Evolutionary conservation across 208 protist species (phyloP).

Genomic region (Crithidia mellificae): DNA sequence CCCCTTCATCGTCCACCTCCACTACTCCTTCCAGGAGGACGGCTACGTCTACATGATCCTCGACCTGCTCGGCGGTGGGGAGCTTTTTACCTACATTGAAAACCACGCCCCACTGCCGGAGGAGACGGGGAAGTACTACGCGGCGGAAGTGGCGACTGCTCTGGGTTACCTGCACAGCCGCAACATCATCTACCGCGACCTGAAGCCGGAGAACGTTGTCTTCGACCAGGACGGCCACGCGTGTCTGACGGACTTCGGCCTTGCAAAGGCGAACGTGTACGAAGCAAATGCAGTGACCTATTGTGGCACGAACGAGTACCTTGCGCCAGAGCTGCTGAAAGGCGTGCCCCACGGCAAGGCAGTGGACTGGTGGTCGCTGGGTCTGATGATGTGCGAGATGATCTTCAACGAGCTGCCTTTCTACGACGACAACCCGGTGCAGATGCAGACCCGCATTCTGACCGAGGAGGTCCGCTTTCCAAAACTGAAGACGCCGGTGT

Average conservation of each 20-base stretch:
- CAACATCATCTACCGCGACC: slow-evolving; percentile 93
- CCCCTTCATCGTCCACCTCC: slow-evolving; percentile 94
- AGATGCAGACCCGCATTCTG: slow-evolving; percentile 88
- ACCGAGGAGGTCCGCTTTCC: slow-evolving; percentile 62
- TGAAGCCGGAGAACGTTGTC: slow-evolving; percentile 92
- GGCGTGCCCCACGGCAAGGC: slow-evolving; percentile 90
- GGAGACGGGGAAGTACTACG: slow-evolving; percentile 89
- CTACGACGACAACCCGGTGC: slow-evolving; percentile 86
- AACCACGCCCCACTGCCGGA: slow-evolving; percentile 63
- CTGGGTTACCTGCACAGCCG: slow-evolving; percentile 91
- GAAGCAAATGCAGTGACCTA: slow-evolving; percentile 79
- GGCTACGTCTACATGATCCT: slow-evolving; percentile 92
- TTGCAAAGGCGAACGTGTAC: slow-evolving; percentile 80
- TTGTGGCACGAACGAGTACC: slow-evolving; percentile 90
- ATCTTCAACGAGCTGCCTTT: slow-evolving; percentile 94
- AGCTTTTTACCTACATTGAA: slow-evolving; percentile 88
- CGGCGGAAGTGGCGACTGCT: slow-evolving; percentile 88
- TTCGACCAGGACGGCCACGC: slow-evolving; percentile 84
- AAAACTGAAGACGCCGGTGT: slow-evolving; percentile 38
- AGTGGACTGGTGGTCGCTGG: slow-evolving; percentile 98
- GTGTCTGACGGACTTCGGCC: slow-evolving; percentile 91
- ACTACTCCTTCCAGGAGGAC: slow-evolving; percentile 96
- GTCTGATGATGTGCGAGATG: slow-evolving; percentile 97
- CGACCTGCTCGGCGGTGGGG: slow-evolving; percentile 92
- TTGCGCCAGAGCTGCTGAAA: slow-evolving; percentile 93